Conservation (phyloP, 805 yeast genomes). For the Pichia cephalocereana region DNA sequence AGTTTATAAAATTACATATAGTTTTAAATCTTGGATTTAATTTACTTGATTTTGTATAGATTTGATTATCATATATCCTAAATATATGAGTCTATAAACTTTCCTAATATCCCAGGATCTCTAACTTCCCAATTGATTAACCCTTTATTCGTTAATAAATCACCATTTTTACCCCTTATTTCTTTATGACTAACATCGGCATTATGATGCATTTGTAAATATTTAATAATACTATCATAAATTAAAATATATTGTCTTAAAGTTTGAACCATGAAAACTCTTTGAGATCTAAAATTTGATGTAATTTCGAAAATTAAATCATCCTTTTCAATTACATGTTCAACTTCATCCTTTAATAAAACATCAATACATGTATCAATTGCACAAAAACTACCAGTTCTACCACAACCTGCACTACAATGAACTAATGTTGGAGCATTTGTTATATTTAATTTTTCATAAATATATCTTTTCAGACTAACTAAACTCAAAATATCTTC, state of each 20-base stretch:
- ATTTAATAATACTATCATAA: constrained; percentile 33
- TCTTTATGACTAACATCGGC: background rate
- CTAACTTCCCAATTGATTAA: constrained; percentile 12
- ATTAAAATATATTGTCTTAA: constrained; percentile 44
- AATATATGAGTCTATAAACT: constrained; percentile 4
- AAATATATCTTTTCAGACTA: constrained; percentile 27
- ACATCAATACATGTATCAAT: constrained; percentile 49
- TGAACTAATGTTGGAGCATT: constrained; percentile 59
- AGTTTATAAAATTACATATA: too few species aligned
- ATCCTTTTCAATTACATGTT: constrained; percentile 10
- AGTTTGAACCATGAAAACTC: constrained; percentile 53
- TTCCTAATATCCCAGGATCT: constrained; percentile 6
- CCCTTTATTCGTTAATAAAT: constrained; percentile 5
- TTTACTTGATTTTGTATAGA: too few species aligned
- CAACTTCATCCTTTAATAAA: background rate
- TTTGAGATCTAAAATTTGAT: constrained; percentile 38
- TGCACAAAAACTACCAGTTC: constrained; percentile 85
- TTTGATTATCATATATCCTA: background rate
- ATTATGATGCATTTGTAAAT: constrained; percentile 14
- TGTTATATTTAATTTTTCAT: constrained; percentile 9
- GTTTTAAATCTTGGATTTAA: too few species aligned
- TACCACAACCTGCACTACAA: constrained; percentile 96
- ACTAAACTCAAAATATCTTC: constrained; percentile 48
- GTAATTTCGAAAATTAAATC: constrained; percentile 42
- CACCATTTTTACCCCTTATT: background rate